Percentiles rank a stretch among this genome's conserved stretches.
Conservation (phyloP, 2,329 filamentous ascomycete species). For the Colletotrichum paranaense region DNA sequence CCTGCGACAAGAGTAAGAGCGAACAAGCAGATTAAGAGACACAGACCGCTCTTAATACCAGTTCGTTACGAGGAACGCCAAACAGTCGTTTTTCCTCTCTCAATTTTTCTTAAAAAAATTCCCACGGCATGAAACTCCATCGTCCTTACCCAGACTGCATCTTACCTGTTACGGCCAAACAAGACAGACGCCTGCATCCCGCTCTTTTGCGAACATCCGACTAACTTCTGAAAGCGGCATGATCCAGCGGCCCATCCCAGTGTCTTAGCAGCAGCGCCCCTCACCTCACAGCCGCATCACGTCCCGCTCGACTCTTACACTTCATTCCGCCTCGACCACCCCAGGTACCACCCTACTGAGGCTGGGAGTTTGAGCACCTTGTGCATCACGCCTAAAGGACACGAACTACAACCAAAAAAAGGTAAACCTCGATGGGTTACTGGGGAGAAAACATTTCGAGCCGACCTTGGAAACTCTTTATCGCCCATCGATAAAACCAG, state of each 20-base stretch:
- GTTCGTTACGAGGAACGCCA: not conserved
- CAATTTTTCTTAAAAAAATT: not conserved
- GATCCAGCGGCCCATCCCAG: constrained; percentile 25
- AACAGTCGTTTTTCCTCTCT: not conserved
- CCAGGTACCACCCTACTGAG: not conserved
- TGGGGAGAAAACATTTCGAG: constrained; percentile 7
- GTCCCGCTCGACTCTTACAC: constrained; percentile 8
- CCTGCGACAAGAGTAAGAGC: constrained; percentile 24
- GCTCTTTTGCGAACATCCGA: constrained; percentile 18
- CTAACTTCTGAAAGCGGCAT: constrained; percentile 31
- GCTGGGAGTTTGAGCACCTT: too few relatives aligned
- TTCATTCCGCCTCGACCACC: not conserved
- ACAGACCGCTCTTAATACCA: constrained; percentile 26
- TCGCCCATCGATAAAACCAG: constrained; percentile 21
- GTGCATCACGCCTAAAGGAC: not conserved
- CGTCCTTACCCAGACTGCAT: constrained; percentile 5
- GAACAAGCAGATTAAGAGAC: constrained; percentile 25
- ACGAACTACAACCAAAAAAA: not conserved
- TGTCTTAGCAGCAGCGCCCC: constrained; percentile 21
- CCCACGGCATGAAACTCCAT: not conserved
- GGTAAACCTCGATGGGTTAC: constrained; percentile 19
- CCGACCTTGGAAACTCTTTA: constrained; percentile 10
- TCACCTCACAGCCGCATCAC: not conserved
- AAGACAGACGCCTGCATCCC: constrained; percentile 31
- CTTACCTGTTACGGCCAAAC: constrained; percentile 31